Base-by-base conservation (phyloP, 2,329 filamentous ascomycete genomes). In the Fusarium foetens region DNA sequence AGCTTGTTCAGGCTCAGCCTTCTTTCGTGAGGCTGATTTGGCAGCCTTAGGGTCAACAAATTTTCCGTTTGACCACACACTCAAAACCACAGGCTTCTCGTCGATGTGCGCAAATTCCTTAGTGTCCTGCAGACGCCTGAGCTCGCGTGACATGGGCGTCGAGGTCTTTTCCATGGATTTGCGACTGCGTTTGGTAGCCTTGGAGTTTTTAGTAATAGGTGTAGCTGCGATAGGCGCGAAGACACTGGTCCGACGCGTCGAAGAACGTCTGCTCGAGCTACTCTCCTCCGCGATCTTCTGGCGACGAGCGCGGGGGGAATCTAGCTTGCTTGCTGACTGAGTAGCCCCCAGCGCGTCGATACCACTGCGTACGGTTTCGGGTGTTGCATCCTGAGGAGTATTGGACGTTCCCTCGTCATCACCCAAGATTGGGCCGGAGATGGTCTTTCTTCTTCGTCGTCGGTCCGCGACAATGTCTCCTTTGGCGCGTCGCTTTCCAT, bases 11-110 rank as follows among this genome's bases (percentile, higher is more conserved):
- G 71, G 64, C 51, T 78, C 79, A 41, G 74, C 42, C 72, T 81
- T 81, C 73, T 83, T 85, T 54, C 74, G 79, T 14, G 80, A 76
- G 10, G 81, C 81, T 45, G 83, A 81, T 41, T 81, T 79, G 1
- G 80, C 77, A 6, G 82, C 82, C 55, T 84, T 83, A 63, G 84
- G 83, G 42, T 86, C 83, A 43, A 91, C 82, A 63, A 86, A 87
- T 77, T 91, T 91, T 63, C 90, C 90, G 71, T 91, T 91, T 74
- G 87, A 88, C 90, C 90, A 92, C 31, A 90, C 84, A 4, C 88
- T 90, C 71, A 88, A 84, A 12, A 87, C 46, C 8, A 91, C 86
- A 9, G 89, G 89, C 58, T 85, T 82, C 19, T 85, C 86, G 59
- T 91, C 90, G 27, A 91, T 86, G 51, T 87, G 85, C 2, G 86